These are phyloP conservation scores for Mariannaea sp. DNA, from an alignment of 2,329 filamentous ascomycete species.

Conservation along the genomic window DNA sequence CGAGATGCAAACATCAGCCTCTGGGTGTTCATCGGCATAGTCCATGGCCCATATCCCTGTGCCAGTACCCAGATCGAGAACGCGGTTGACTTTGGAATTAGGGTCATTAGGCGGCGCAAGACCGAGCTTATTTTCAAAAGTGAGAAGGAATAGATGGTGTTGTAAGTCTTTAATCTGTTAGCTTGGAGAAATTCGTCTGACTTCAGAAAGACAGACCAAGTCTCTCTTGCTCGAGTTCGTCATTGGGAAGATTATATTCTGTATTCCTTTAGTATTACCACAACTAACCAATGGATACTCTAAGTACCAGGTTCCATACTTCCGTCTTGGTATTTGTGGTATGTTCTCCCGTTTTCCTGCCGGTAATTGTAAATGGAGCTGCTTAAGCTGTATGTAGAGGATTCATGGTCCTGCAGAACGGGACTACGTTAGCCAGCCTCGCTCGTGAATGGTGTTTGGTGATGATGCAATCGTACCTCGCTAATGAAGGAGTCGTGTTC, in stretches of 20 bases:
- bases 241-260: constrained; percentile 13
- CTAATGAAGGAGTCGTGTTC: constrained; percentile 3
- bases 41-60: constrained; percentile 9
- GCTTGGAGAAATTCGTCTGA: neutral
- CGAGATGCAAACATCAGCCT: neutral
- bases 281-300: neutral
- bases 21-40: constrained; percentile 10
- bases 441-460: neutral
- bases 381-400: constrained; percentile 4
- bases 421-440: neutral
- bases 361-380: constrained; percentile 15
- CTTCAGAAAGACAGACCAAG: neutral
- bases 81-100: neutral
- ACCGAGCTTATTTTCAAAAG: constrained; percentile 8
- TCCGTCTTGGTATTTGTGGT: constrained; percentile 15
- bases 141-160: constrained; percentile 10
- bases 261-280: neutral
- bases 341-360: constrained; percentile 13
- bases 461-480: neutral
- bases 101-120: constrained; percentile 1
- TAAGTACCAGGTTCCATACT: neutral
- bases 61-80: constrained; percentile 9
- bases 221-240: constrained; percentile 8
- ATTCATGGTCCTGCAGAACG: neutral
- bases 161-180: constrained; percentile 2